Evolutionary conservation across 2,329 filamentous ascomycete species (phyloP), one percentile per base, ranked within the genome.

Genomic region (Penicillium sp.): DNA sequence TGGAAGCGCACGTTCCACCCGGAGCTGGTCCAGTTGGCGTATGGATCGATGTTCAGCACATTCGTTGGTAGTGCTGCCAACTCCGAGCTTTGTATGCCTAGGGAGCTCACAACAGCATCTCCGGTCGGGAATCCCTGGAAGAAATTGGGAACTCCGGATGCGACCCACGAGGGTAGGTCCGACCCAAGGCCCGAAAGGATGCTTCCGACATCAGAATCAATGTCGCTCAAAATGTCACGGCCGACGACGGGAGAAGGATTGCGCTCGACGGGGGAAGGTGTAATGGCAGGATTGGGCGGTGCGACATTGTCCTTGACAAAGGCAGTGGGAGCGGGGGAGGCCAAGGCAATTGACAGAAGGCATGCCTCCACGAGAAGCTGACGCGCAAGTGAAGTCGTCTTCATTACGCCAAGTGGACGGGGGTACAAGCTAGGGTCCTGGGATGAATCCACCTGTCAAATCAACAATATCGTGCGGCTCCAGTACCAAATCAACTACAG

Each of bases 1-100:
- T 88, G 88, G 57, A 91, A 83, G 26, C 87, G 81, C 3, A 91
- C 79, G 57, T 85, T 89, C 89, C 89, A 92, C 31, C 86, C 86
- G 52, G 84, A 72, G n/a, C 85, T 77, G 1, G 88, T 91, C 84
- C 86, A 92, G 58, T 92, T 92, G n/a, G 79, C 88, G 59, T 87
- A 87, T 10, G 55, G 60, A 33, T 60, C 57, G 12, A 62, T 58
- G 31, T 62, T 62, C 26, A 62, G 47, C 18, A 61, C 60, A 42
- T 61, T 62, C 18, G 60, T 62, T 15, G 60, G 60, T 26, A 62
- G 15, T 39, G 58, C 58, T 28, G 45, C 48, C 26, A 62, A 44
- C 0, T 61, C 49, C 4, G 42, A 24, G 21, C 44, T 45, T 7
- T 61, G 16, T 49, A 62, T 42, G 5, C 60, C 58, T 2, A 62